Evolutionary conservation across 495 filamentous ascomycete genomes (phyloP).

Genomic region (Neurospora terricola): DNA sequence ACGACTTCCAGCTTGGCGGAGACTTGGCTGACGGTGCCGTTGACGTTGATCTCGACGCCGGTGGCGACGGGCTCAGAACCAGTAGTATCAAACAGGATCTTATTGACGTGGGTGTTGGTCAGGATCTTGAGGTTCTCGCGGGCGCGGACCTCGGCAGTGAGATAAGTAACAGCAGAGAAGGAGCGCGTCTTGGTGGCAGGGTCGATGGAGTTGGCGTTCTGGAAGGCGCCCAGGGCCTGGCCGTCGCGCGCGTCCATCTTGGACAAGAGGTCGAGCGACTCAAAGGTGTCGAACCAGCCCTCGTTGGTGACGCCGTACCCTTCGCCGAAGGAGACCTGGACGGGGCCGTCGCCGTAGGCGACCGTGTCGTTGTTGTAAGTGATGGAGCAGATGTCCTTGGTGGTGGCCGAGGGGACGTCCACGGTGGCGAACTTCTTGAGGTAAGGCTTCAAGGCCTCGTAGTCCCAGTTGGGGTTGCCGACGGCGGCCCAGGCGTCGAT

Average conservation of each 20-base stretch:
- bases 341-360: slow-evolving; percentile 25
- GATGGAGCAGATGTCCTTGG: slow-evolving; percentile 21
- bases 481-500: slow-evolving; percentile 46
- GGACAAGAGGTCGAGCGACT: slow-evolving; percentile 20
- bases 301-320: slow-evolving; percentile 22
- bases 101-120: slow-evolving; percentile 36
- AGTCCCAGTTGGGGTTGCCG: slow-evolving; percentile 46
- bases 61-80: slow-evolving; percentile 19
- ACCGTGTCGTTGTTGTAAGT: slow-evolving; percentile 25
- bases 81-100: slow-evolving; percentile 22
- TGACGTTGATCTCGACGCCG: slow-evolving; percentile 24
- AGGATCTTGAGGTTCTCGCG: slow-evolving; percentile 37
- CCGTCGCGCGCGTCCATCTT: slow-evolving; percentile 31
- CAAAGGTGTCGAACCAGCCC: slow-evolving; percentile 30
- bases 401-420: slow-evolving; percentile 16
- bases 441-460: slow-evolving; percentile 39
- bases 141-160: slow-evolving; percentile 19
- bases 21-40: slow-evolving; percentile 15
- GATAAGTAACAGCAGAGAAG: slow-evolving; percentile 31
- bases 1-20: slow-evolving; percentile 42
- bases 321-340: slow-evolving; percentile 32
- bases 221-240: slow-evolving; percentile 33
- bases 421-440: slow-evolving; percentile 32
- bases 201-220: slow-evolving; percentile 35
- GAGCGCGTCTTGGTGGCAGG: slow-evolving; percentile 28